Conservation (phyloP, 768 basidiomycete genomes). For the Naganishia onofrii region DNA sequence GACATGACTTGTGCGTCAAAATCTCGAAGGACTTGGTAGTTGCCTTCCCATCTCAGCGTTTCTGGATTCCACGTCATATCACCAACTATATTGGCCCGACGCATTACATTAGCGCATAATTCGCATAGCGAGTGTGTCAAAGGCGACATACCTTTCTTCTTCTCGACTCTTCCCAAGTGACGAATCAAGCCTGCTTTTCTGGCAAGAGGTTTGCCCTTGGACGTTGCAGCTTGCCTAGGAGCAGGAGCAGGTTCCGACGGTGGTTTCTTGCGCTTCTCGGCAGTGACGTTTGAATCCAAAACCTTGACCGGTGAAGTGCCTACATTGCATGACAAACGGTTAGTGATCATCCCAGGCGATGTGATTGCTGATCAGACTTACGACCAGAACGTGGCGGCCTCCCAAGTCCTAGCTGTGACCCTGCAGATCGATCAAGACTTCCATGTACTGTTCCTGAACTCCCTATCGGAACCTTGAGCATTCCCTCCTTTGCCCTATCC, state of each 20-base stretch:
- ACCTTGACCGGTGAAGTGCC: not conserved
- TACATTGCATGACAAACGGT: not conserved
- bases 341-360: not conserved
- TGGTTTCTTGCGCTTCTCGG: constrained; percentile 32
- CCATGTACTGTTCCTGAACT: not conserved
- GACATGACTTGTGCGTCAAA: constrained; percentile 81
- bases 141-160: constrained; percentile 47
- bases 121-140: not conserved
- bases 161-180: constrained; percentile 46
- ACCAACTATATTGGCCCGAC: constrained; percentile 59
- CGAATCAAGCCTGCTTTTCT: constrained; percentile 40
- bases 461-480: constrained; percentile 1
- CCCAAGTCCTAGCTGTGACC: constrained; percentile 2
- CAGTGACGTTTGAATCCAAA: not conserved
- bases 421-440: constrained; percentile 1
- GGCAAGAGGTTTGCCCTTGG: constrained; percentile 3
- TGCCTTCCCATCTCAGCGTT: constrained; percentile 92
- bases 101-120: not conserved
- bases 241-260: not conserved
- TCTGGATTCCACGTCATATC: constrained; percentile 97
- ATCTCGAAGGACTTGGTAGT: constrained; percentile 83
- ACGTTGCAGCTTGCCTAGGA: constrained; percentile 17
- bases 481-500: constrained; percentile 27
- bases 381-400: constrained; percentile 5
- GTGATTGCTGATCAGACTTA: not conserved